Conservation (phyloP, 192 early-diverging fungal genomes). For the Linnemannia elongata region DNA sequence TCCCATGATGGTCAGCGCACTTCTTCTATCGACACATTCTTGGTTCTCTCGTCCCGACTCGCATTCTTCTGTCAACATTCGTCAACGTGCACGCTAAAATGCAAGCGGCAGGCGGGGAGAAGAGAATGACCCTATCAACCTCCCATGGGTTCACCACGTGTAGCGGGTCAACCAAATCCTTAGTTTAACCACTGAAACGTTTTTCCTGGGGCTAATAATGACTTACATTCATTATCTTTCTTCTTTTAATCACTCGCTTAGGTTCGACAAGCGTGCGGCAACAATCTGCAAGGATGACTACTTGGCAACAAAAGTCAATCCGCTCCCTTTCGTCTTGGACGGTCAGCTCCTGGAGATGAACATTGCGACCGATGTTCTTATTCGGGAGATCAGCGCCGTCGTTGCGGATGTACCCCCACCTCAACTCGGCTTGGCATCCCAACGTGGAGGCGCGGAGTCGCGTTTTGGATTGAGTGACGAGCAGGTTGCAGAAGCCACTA, state of each 20-base stretch:
- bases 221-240: not conserved
- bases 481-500: conserved; percentile 43
- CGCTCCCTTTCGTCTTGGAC: conserved; percentile 60
- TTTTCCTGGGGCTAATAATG: too few species aligned
- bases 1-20: not conserved
- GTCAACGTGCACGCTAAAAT: not conserved
- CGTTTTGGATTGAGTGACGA: conserved; percentile 40
- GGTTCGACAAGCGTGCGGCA: conserved; percentile 64
- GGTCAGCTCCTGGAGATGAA: conserved; percentile 45
- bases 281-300: conserved; percentile 57
- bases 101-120: not conserved
- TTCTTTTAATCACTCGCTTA: not conserved
- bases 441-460: conserved; percentile 16
- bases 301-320: conserved; percentile 63
- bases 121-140: not conserved
- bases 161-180: not conserved
- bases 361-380: conserved; percentile 36
- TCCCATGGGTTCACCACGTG: not conserved
- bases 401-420: conserved; percentile 41
- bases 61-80: not conserved
- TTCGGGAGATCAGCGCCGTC: conserved; percentile 34
- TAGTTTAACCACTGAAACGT: not conserved
- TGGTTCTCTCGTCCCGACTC: not conserved
- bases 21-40: not conserved
- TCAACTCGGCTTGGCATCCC: conserved; percentile 17